Conservation (phyloP, 306 rosid genomes). For the Myrica gale region DNA sequence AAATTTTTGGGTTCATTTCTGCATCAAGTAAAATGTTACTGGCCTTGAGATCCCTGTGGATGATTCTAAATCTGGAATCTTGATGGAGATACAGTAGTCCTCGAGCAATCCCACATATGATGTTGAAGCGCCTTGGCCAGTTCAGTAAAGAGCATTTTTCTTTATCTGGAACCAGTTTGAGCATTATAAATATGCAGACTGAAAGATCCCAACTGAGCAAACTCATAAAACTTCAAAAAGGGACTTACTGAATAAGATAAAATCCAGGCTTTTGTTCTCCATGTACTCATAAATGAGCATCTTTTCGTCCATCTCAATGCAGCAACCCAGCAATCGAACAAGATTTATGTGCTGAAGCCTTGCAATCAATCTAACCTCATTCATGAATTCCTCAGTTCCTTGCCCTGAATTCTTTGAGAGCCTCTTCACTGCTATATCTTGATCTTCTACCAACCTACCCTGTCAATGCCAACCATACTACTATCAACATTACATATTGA, state of each 20-base stretch:
- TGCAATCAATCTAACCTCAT: slow-evolving; percentile 59
- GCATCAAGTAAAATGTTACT: slow-evolving; percentile 66
- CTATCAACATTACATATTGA: slow-evolving; percentile 13
- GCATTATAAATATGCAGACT: neutral
- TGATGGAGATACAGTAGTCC: slow-evolving; percentile 81
- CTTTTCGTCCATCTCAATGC: slow-evolving; percentile 56
- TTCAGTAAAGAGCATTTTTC: slow-evolving; percentile 29
- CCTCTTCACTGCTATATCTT: slow-evolving; percentile 75
- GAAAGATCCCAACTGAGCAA: neutral
- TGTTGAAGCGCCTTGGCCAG: slow-evolving; percentile 57
- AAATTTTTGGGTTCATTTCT: slow-evolving; percentile 67
- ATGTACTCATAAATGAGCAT: slow-evolving; percentile 68
- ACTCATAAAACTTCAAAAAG: neutral
- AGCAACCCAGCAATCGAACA: slow-evolving; percentile 64
- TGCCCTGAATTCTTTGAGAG: slow-evolving; percentile 58
- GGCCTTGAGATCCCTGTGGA: slow-evolving; percentile 80
- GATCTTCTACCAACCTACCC: slow-evolving; percentile 61
- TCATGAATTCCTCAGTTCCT: slow-evolving; percentile 71
- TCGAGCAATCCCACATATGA: slow-evolving; percentile 66
- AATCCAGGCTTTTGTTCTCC: slow-evolving; percentile 71
- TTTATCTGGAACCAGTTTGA: slow-evolving; percentile 34
- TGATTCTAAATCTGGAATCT: slow-evolving; percentile 69
- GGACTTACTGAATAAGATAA: slow-evolving; percentile 57
- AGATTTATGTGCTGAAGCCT: slow-evolving; percentile 77
- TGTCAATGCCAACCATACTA: slow-evolving; percentile 28